Evolutionary conservation across 2,329 filamentous ascomycete genomes (phyloP), one percentile per base, ranked within the genome.

Genomic region (Celoporthe dispersa): DNA sequence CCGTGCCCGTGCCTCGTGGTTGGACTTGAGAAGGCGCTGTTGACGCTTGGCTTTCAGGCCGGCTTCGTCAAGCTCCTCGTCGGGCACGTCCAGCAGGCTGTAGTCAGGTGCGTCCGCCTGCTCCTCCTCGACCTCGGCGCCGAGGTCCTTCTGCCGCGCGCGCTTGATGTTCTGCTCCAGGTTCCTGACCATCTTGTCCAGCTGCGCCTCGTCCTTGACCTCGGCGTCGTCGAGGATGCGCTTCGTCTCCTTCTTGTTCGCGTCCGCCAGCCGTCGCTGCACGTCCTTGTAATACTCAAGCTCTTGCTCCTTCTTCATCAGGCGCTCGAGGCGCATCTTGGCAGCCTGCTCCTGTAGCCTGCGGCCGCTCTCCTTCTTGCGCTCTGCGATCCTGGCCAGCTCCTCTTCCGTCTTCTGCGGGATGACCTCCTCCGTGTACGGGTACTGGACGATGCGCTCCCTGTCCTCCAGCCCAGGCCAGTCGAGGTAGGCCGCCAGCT

Each of bases 241-340:
- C 76, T 92, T 92, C 2, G 90, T 91, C 78, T 98, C 96, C 80
- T 98, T 98, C 82, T 98, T 99, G 60, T 91, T 94, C 74, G 93
- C 88, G 33, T 91, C 89, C 1, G 85, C 87, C 12, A 98, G 84
- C 73, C 89, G 89, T 44, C 84, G 80, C 77, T 97, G 94, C 4
- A 99, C 83, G 70, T 94, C 89, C 78, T 94, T 94, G 84, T 94
- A 98, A 80, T 97, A 98, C 75, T 97, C 94, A 1, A 98, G 83
- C 78, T 98, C 94, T 78, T 97, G 90, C 81, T 99, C 96, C 80
- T 99, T 99, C 77, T 93, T 92, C 79, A 98, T 93, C 62, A 99
- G 85, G 76, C 97, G 97, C 74, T 99, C 96, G 0, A 99, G 84
- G 9, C 96, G 91, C 94, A 98, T 97, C 81, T 97, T 98, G 12